A percentile compares a stretch with the other conserved stretches of the same genome.
Conservation (phyloP, 331 rosid species). For the Quercus tomentella region DNA sequence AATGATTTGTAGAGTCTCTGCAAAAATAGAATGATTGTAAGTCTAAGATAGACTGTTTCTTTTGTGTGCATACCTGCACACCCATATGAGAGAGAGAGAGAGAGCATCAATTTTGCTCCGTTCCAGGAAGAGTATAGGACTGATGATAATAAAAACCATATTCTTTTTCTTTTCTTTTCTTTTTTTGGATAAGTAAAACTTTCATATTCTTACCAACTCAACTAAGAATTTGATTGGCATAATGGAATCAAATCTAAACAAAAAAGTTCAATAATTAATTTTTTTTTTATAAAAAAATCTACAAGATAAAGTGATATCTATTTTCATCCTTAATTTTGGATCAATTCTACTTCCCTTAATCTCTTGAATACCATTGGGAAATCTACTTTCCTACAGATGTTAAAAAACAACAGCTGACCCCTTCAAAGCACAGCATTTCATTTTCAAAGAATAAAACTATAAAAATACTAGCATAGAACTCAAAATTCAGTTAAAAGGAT, state of each 20-base stretch:
- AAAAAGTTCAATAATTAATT: neutral
- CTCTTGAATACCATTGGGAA: neutral
- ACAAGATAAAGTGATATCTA: neutral
- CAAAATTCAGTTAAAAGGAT: neutral
- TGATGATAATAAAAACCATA: too few relatives aligned
- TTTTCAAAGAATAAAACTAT: neutral
- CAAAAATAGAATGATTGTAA: conserved; percentile 25
- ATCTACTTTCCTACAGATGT: neutral
- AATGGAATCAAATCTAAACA: neutral
- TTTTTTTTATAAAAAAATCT: neutral
- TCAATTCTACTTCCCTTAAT: neutral
- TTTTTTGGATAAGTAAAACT: too few relatives aligned
- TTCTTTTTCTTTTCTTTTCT: too few relatives aligned
- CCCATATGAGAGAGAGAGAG: neutral
- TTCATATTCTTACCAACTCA: neutral
- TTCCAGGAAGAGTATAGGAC: neutral
- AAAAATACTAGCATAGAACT: neutral
- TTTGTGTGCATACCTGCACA: neutral
- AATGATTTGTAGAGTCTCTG: conserved; percentile 75
- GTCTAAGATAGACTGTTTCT: neutral
- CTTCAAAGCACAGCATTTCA: neutral
- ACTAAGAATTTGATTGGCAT: neutral
- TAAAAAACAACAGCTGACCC: neutral
- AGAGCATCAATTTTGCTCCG: neutral
- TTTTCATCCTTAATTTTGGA: neutral